Conservation (phyloP, 2,329 filamentous ascomycete species). For the Escovopsis sp. region DNA sequence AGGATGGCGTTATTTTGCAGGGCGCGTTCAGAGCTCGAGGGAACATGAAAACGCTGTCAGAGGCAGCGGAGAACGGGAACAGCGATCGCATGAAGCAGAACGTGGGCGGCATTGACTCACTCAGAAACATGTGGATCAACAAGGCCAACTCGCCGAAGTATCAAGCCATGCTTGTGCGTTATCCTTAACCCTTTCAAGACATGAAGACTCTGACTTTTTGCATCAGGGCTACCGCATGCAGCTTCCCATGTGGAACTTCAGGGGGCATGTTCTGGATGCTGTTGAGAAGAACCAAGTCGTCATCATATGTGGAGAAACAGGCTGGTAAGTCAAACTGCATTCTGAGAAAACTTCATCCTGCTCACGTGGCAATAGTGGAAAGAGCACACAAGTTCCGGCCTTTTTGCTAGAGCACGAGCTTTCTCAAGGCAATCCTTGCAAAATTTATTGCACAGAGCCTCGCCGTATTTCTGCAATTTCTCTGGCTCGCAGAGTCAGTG, state of each 20-base stretch:
- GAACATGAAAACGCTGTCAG: slow-evolving; percentile 29
- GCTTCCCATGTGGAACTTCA: slow-evolving; percentile 82
- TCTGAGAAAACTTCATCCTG: neutral
- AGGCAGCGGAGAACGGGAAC: slow-evolving; percentile 32
- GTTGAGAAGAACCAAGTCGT: slow-evolving; percentile 72
- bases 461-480: slow-evolving; percentile 93
- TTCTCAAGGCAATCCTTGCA: slow-evolving; percentile 64
- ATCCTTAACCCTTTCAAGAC: neutral
- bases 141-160: slow-evolving; percentile 47
- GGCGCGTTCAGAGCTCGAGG: slow-evolving; percentile 57
- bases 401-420: slow-evolving; percentile 87
- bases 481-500: slow-evolving; percentile 79
- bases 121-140: slow-evolving; percentile 43
- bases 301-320: slow-evolving; percentile 93
- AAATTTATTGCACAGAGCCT: slow-evolving; percentile 91
- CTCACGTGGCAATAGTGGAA: slow-evolving; percentile 43
- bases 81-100: slow-evolving; percentile 29
- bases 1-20: slow-evolving; percentile 62
- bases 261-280: slow-evolving; percentile 58
- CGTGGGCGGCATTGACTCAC: slow-evolving; percentile 30
- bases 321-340: slow-evolving; percentile 39
- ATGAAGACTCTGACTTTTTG: neutral
- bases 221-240: slow-evolving; percentile 49
- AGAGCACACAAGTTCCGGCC: slow-evolving; percentile 93
- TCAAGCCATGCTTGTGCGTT: slow-evolving; percentile 58